These are phyloP conservation scores for Phaeotremella fagi DNA, from an alignment of 768 basidiomycete species.

Conservation along the genomic window DNA sequence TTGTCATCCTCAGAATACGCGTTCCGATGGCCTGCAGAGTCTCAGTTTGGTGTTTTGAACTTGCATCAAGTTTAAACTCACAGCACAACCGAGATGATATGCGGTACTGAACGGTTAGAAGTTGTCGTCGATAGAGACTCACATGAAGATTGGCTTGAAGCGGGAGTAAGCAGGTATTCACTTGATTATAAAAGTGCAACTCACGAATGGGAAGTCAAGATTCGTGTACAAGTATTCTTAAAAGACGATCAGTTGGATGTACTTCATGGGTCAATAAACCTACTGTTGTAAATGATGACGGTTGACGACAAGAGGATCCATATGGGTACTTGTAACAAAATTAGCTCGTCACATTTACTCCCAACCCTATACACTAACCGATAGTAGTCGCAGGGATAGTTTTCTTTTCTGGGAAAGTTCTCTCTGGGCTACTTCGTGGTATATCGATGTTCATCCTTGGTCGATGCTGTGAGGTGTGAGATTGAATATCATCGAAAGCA, in stretches of 20 bases:
- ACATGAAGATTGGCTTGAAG: conserved; percentile 44
- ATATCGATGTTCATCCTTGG: not conserved
- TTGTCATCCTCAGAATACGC: conserved; percentile 36
- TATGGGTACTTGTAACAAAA: conserved; percentile 56
- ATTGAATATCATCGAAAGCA: not conserved
- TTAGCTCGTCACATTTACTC: not conserved
- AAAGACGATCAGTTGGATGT: conserved; percentile 16
- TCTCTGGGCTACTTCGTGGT: not conserved
- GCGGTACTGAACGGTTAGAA: conserved; percentile 41
- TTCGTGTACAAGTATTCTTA: conserved; percentile 52
- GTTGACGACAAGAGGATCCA: conserved; percentile 84
- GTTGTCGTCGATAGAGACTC: conserved; percentile 1
- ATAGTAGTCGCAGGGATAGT: not conserved
- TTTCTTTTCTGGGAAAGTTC: not conserved
- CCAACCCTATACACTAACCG: no score
- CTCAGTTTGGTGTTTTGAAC: not conserved
- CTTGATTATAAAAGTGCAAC: conserved; percentile 67
- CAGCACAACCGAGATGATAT: conserved; percentile 44
- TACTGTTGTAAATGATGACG: conserved; percentile 95
- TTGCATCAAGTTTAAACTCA: conserved; percentile 9
- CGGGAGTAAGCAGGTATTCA: conserved; percentile 9
- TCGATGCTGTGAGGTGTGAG: not conserved
- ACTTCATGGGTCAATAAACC: conserved; percentile 52
- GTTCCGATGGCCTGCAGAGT: conserved; percentile 39
- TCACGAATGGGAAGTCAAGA: conserved; percentile 75